These are phyloP conservation scores for Ganoderma boninense DNA, from an alignment of 1,284 basidiomycete genomes.

Conservation along the genomic window DNA sequence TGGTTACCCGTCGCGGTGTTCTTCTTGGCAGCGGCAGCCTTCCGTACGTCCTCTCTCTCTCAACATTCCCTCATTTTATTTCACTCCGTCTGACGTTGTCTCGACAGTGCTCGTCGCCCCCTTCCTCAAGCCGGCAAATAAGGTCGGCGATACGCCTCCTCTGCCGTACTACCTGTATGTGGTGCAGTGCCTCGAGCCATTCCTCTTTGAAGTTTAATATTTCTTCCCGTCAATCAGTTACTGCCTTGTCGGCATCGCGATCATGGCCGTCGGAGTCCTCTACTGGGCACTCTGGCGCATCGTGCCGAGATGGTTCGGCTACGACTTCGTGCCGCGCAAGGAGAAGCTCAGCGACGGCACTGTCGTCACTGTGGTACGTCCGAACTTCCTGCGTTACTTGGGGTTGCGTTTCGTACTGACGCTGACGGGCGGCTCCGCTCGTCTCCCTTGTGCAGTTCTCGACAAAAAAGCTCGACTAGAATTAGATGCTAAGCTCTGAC, in stretches of 20 bases:
- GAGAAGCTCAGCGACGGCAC: constrained; percentile 63
- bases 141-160: constrained; percentile 65
- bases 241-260: constrained; percentile 61
- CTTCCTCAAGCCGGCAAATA: constrained; percentile 61
- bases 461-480: neutral
- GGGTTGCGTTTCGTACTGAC: neutral
- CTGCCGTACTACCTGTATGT: constrained; percentile 65
- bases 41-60: constrained; percentile 47
- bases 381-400: neutral
- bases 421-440: neutral
- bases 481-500: neutral
- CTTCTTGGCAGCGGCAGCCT: constrained; percentile 59
- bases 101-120: constrained; percentile 60
- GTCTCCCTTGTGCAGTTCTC: neutral
- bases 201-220: too few relatives aligned
- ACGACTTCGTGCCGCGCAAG: constrained; percentile 56
- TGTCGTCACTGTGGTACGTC: constrained; percentile 59
- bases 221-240: constrained; percentile 46
- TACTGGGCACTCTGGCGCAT: constrained; percentile 68
- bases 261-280: constrained; percentile 54
- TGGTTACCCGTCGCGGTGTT: constrained; percentile 66
- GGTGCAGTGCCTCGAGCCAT: too few relatives aligned
- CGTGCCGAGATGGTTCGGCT: constrained; percentile 58
- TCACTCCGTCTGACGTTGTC: neutral
- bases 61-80: too few relatives aligned